Evolutionary conservation across 768 basidiomycete species (phyloP), one percentile per base, ranked within the genome.

Genomic region (Amylocystis lapponica): DNA sequence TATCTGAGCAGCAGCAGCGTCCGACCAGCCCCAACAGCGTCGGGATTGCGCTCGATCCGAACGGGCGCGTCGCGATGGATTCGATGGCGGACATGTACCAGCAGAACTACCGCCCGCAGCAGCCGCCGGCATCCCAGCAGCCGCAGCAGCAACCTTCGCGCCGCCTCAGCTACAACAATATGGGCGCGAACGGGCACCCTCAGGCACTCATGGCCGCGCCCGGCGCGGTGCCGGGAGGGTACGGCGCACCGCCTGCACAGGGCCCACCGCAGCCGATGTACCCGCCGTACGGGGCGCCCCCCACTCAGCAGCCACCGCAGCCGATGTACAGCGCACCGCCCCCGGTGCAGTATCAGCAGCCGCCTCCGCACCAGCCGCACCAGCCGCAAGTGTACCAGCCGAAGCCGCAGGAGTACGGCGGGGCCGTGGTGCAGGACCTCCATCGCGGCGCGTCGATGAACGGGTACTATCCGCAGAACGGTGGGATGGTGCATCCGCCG

Each of bases 41-140:
- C 3, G 91, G 93, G 3, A 94, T 95, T 47, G 75, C 79, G 2
- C 68, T 95, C 3, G 91, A 90, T 50, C 81, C 83, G 0, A 77
- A 69, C 45, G 93, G 92, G 7, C 74, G 81, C 12, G 93, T 95
- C 5, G 68, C 83, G 27, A 79, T 84, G 47, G 93, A 95, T 62
- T 73, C 77, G 30, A 80, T 92, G 79, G 84, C 84, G 12, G 76
- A 75, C 48, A 48, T 54, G 14, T 69, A 67, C 52, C 46, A 48
- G 10, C 55, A 49, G 9, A 57, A 68, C 62, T 47, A 54, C 27
- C 53, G 50, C 35, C n/a, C n/a, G n/a, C 45, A 47, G 22, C 50
- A 53, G 16, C n/a, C n/a, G n/a, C n/a, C n/a, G n/a, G n/a, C n/a
- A n/a, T n/a, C n/a, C n/a, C n/a, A n/a, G n/a, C n/a, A n/a, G n/a